These are phyloP conservation scores for Stellera chamaejasme DNA, from an alignment of 345 rosid species.

Conservation along the genomic window DNA sequence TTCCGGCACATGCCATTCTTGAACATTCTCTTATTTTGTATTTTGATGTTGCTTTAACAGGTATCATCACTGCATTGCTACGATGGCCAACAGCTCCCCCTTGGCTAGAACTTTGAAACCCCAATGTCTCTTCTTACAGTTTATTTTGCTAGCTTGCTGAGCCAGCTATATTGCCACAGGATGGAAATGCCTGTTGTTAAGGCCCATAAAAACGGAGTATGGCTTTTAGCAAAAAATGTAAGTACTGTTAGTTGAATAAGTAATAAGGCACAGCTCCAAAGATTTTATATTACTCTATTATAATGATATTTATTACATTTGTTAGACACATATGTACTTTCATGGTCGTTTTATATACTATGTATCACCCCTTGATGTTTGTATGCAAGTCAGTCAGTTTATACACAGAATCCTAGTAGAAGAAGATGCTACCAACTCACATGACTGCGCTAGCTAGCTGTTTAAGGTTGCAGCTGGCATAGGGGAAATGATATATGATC, in stretches of 20 bases:
- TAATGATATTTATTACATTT: not conserved
- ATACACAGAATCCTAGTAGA: slow-evolving; percentile 70
- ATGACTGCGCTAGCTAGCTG: slow-evolving; percentile 30
- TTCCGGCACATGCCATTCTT: slow-evolving; percentile 2
- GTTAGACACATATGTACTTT: not conserved
- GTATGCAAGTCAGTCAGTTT: slow-evolving; percentile 65
- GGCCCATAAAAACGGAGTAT: slow-evolving; percentile 63
- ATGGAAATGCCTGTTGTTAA: slow-evolving; percentile 93
- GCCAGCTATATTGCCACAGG: slow-evolving; percentile 28
- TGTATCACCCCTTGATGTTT: slow-evolving; percentile 2
- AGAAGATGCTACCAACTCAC: slow-evolving; percentile 47
- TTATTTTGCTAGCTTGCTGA: slow-evolving; percentile 8
- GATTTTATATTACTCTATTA: slow-evolving; percentile 3
- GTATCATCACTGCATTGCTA: slow-evolving; percentile 59
- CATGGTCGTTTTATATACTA: slow-evolving; percentile 3
- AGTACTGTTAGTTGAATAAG: slow-evolving; percentile 12
- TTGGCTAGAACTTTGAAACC: slow-evolving; percentile 31
- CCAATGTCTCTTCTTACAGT: not conserved
- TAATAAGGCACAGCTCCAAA: not conserved
- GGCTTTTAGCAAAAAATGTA: slow-evolving; percentile 82
- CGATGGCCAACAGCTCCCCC: slow-evolving; percentile 89
- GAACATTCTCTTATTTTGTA: slow-evolving; percentile 1
- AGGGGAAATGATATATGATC: slow-evolving; percentile 47
- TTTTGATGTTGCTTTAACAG: slow-evolving; percentile 23
- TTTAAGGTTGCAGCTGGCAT: slow-evolving; percentile 51